Conservation (phyloP, 164 flowering plant genomes). For the Vitis vinifera region DNA sequence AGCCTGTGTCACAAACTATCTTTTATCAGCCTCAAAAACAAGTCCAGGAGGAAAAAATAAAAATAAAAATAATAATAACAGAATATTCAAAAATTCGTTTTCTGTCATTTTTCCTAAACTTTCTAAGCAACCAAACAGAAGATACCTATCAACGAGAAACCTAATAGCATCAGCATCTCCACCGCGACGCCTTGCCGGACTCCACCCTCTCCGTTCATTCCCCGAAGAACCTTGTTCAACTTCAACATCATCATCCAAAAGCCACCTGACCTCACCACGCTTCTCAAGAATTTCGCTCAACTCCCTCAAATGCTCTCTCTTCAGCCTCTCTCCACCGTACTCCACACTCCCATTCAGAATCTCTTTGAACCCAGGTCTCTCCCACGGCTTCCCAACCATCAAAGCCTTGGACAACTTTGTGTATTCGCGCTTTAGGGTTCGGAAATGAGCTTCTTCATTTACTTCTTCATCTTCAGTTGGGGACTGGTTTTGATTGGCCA, state of each 20-base stretch:
- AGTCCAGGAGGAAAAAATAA: not conserved
- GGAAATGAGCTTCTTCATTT: conserved; percentile 53
- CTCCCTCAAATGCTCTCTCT: conserved; percentile 60
- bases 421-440: conserved; percentile 53
- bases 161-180: conserved; percentile 51
- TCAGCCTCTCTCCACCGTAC: conserved; percentile 48
- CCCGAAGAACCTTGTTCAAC: conserved; percentile 35
- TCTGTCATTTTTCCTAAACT: too few species aligned
- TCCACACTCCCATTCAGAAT: conserved; percentile 41
- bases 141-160: conserved; percentile 66
- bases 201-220: conserved; percentile 12
- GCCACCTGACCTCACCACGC: conserved; percentile 43
- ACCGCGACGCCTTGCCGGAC: conserved; percentile 31
- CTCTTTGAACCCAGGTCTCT: conserved; percentile 48
- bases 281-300: conserved; percentile 60
- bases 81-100: too few species aligned
- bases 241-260: conserved; percentile 68
- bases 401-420: conserved; percentile 37
- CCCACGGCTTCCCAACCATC: conserved; percentile 87
- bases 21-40: not conserved
- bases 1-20: conserved; percentile 41
- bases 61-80: not conserved
- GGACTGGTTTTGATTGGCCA: conserved; percentile 21
- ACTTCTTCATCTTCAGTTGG: conserved; percentile 46
- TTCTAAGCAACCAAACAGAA: not conserved